A percentile compares a stretch with the other conserved stretches of the same genome.
Evolutionary conservation across 1,284 basidiomycete genomes (phyloP).

Genomic region (Ceratobasidium sp.): DNA sequence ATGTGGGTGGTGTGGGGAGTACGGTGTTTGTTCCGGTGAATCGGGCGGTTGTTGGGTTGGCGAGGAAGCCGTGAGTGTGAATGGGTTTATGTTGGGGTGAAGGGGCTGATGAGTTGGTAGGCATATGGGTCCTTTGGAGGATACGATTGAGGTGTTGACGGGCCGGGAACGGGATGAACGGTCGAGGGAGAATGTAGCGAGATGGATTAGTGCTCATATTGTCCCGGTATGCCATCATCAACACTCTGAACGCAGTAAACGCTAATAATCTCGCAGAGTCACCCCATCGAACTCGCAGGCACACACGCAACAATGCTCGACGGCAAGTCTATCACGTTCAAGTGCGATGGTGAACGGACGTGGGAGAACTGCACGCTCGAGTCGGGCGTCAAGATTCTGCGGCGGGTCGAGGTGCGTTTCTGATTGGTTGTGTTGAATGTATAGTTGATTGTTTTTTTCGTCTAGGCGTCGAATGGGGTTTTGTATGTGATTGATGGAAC

Average conservation of each 20-base stretch:
- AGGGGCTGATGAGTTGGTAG: neutral
- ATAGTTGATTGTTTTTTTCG: neutral
- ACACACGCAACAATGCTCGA: conserved; percentile 42
- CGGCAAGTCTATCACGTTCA: conserved; percentile 32
- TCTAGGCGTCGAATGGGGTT: conserved; percentile 45
- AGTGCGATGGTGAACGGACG: conserved; percentile 20
- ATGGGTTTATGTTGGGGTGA: neutral
- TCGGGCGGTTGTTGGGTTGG: conserved; percentile 48
- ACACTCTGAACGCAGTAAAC: neutral
- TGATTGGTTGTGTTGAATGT: neutral
- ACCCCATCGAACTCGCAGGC: conserved; percentile 41
- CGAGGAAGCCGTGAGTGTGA: conserved; percentile 47
- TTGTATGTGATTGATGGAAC: conserved; percentile 46
- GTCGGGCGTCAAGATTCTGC: conserved; percentile 33
- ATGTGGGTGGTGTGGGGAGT: conserved; percentile 29
- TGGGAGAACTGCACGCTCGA: conserved; percentile 44
- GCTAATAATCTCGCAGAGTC: conserved; percentile 20
- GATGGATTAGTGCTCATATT: conserved; percentile 48
- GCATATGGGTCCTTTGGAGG: conserved; percentile 27
- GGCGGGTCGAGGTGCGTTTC: conserved; percentile 32
- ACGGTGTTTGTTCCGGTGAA: conserved; percentile 50
- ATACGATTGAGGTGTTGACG: conserved; percentile 13
- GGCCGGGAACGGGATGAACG: conserved; percentile 37
- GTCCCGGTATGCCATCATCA: conserved; percentile 36
- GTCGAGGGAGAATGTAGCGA: conserved; percentile 46